A percentile compares a stretch with the other conserved stretches of the same genome.
Evolutionary conservation across 371 early-diverging fungal genomes (phyloP).

Genomic region (Mucor plumbeus): DNA sequence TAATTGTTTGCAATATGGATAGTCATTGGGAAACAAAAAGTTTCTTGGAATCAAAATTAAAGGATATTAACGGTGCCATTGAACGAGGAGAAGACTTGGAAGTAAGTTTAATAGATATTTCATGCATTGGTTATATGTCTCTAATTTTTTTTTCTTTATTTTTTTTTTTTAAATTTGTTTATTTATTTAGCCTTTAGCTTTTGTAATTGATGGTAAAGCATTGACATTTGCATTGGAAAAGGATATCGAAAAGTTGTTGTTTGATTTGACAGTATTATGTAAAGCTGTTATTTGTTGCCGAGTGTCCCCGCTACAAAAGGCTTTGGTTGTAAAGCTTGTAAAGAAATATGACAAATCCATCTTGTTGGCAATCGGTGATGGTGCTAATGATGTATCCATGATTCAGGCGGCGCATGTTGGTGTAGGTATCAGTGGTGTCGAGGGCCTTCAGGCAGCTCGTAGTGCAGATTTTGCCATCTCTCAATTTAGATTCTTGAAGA

Average conservation of each 20-base stretch:
- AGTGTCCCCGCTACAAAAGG: slow-evolving; percentile 94
- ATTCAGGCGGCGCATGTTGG: slow-evolving; percentile 97
- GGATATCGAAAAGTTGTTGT: slow-evolving; percentile 71
- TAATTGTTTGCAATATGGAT: slow-evolving; percentile 84
- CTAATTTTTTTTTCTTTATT: not conserved
- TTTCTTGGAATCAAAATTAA: slow-evolving; percentile 76
- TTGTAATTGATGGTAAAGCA: slow-evolving; percentile 76
- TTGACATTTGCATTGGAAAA: slow-evolving; percentile 75
- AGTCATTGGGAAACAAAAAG: slow-evolving; percentile 81
- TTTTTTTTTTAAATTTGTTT: too few species aligned
- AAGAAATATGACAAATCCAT: slow-evolving; percentile 78
- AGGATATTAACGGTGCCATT: slow-evolving; percentile 64
- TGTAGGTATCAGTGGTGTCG: slow-evolving; percentile 97
- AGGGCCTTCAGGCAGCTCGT: slow-evolving; percentile 97
- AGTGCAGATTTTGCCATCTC: slow-evolving; percentile 96
- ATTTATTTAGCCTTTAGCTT: slow-evolving; percentile 63
- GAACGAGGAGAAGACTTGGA: slow-evolving; percentile 66
- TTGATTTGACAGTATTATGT: slow-evolving; percentile 80
- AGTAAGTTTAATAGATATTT: slow-evolving; percentile 24
- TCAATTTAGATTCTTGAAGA: slow-evolving; percentile 90
- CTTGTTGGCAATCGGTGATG: slow-evolving; percentile 94
- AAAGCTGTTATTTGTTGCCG: slow-evolving; percentile 93
- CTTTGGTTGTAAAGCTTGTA: slow-evolving; percentile 90
- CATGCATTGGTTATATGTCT: not conserved
- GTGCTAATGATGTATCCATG: slow-evolving; percentile 99